Conservation (phyloP, 2,329 filamentous ascomycete species). For the Fusarium poae region DNA sequence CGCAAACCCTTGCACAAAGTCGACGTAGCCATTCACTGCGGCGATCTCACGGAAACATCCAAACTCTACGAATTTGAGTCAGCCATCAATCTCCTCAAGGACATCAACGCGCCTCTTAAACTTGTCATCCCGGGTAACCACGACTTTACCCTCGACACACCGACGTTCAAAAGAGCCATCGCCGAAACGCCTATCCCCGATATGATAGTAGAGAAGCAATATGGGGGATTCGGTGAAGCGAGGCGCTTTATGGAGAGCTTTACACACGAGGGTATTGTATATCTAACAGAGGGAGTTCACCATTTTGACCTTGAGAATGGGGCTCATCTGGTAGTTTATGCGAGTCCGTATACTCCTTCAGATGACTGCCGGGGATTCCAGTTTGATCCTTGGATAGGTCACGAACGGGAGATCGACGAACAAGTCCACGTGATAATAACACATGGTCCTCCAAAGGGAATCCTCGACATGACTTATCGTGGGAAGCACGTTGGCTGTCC, state of each 20-base stretch:
- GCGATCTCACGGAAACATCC: slow-evolving; percentile 61
- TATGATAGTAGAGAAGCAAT: slow-evolving; percentile 42
- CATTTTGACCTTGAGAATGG: slow-evolving; percentile 58
- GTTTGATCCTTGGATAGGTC: slow-evolving; percentile 49
- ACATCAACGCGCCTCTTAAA: slow-evolving; percentile 60
- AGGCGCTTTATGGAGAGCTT: slow-evolving; percentile 41
- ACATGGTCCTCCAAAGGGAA: slow-evolving; percentile 54
- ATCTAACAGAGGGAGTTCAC: slow-evolving; percentile 59
- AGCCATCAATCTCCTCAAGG: slow-evolving; percentile 55
- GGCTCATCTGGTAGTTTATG: slow-evolving; percentile 58
- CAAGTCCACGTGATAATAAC: slow-evolving; percentile 51
- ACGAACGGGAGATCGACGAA: slow-evolving; percentile 42
- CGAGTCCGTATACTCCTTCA: slow-evolving; percentile 60
- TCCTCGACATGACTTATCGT: slow-evolving; percentile 56
- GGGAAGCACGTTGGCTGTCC: slow-evolving; percentile 48
- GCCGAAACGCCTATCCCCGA: neutral
- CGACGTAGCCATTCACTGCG: slow-evolving; percentile 63
- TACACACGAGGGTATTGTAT: slow-evolving; percentile 50
- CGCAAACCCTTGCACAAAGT: neutral
- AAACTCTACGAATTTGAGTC: slow-evolving; percentile 57
- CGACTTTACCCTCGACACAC: slow-evolving; percentile 58
- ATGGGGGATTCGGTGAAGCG: slow-evolving; percentile 55
- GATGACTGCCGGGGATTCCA: slow-evolving; percentile 58
- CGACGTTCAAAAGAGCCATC: slow-evolving; percentile 51
- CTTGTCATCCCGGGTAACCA: slow-evolving; percentile 65